Base-by-base conservation (phyloP, 2,329 filamentous ascomycete genomes). In the Trichophyton benhamiae region DNA sequence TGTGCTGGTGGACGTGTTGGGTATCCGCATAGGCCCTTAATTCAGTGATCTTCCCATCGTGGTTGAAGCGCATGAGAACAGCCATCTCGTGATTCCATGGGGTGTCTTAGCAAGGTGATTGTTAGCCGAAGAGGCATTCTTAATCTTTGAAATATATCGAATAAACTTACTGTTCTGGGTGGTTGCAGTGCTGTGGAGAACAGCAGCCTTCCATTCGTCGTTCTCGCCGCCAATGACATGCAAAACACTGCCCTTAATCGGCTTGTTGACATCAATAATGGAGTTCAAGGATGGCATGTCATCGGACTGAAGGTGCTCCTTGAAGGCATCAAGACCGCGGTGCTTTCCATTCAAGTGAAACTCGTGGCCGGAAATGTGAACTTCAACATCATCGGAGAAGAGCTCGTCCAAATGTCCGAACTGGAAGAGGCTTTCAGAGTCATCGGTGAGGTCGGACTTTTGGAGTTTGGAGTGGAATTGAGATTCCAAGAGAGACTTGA, bases 11-110 rank as follows among this genome's bases (percentile, higher is more conserved):
- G 13, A 62, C 57, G 33, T 59, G 57, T 36, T 59, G 57, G 48
- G 61, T 59, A 38, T 62, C 61, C 20, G 61, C 57, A 33, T 62
- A 62, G 17, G 61, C 61, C 36, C 61, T 42, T 20, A 62, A 30
- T 33, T 62, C 61, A 22, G 61, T 62, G 53, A 62, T 62, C 48
- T 62, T 62, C 36, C 61, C 61, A 8, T 48, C 30, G 44, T 59
- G 57, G 38, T 62, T 62, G 57, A 62, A 62, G 44, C 57, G 57
- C 46, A 62, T 53, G 20, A 62, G n/a, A 30, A 62, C 57, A 17
- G 41, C 61, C 57, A 60, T 62, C 20, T 62, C 61, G 48, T 62
- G 61, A 44, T 60, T 62, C 57, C 57, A 62, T 57, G 61, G 61
- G n/a, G 44, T 62, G 48, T 60, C 57, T 62, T 33, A 8, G 15